Percentiles rank a stretch among this genome's conserved stretches.
Evolutionary conservation across 2,329 filamentous ascomycete species (phyloP).

Genomic region (Penicillium hesseltinei): DNA sequence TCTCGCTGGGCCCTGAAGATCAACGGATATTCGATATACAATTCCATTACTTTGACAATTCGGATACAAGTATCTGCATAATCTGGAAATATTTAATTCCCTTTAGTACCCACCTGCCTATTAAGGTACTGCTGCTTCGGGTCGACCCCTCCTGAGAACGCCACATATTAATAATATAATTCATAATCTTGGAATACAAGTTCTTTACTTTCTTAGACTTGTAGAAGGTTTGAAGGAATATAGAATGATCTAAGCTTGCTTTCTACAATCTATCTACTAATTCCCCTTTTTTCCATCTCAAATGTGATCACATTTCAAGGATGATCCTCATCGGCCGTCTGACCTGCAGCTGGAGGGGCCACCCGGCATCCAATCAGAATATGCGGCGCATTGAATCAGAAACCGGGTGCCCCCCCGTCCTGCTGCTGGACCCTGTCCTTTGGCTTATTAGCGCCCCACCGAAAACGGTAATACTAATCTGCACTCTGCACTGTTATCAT

Average conservation of each 20-base stretch:
- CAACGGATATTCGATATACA: not conserved
- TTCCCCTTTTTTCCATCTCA: not conserved
- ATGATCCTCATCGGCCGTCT: conserved; percentile 7
- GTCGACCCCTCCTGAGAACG: conserved; percentile 8
- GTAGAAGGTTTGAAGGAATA: not conserved
- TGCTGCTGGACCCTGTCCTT: conserved; percentile 6
- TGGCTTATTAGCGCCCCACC: not conserved
- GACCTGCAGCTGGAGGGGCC: conserved; percentile 1
- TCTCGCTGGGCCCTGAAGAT: conserved; percentile 5
- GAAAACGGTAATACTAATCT: not conserved
- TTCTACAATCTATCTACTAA: not conserved
- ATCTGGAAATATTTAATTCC: not conserved
- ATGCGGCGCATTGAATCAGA: not conserved
- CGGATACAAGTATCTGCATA: too few relatives aligned
- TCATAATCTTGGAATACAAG: too few relatives aligned
- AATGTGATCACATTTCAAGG: not conserved
- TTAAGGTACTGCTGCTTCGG: conserved; percentile 5
- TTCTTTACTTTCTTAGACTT: not conserved
- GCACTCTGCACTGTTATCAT: conserved; percentile 1
- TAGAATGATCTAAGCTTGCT: too few relatives aligned
- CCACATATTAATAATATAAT: conserved; percentile 1
- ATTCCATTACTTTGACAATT: too few relatives aligned
- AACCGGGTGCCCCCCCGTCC: not conserved
- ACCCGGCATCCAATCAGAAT: not conserved
- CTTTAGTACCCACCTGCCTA: conserved; percentile 11